Conservation (phyloP, 805 yeast genomes). For the Saturnispora quitensis region DNA sequence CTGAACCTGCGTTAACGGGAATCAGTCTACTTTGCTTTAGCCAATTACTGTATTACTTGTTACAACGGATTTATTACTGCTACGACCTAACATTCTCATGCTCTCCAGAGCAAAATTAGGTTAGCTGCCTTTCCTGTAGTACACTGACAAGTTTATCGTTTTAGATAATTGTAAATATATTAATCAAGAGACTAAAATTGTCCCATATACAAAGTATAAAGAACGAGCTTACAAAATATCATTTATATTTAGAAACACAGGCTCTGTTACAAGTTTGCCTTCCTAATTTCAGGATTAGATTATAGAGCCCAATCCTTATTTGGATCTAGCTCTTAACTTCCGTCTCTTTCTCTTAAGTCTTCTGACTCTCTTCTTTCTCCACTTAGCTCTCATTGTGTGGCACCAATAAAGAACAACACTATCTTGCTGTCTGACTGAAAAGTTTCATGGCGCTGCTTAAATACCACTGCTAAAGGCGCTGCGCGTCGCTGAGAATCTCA, state of each 20-base stretch:
- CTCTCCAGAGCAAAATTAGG: too few relatives aligned
- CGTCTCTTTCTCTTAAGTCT: conserved; percentile 99
- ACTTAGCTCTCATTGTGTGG: conserved; percentile 80
- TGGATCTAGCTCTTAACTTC: conserved; percentile 99
- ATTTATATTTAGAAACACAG: not conserved
- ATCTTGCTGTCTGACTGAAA: not conserved
- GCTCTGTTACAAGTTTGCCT: not conserved
- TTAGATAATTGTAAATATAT: not conserved
- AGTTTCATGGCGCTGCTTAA: not conserved
- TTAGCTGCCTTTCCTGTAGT: too few relatives aligned
- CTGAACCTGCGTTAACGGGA: too few relatives aligned
- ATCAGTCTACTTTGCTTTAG: too few relatives aligned
- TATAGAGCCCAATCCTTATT: conserved; percentile 38
- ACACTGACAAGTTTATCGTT: too few relatives aligned
- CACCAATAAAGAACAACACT: conserved; percentile 1
- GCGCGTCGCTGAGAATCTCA: not conserved
- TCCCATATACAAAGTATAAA: not conserved
- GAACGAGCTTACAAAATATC: not conserved
- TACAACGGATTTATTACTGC: too few relatives aligned
- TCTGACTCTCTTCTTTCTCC: conserved; percentile 99
- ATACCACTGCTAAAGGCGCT: not conserved
- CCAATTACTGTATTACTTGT: too few relatives aligned
- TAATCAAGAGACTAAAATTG: not conserved
- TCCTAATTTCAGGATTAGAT: not conserved
- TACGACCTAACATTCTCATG: too few relatives aligned